phyloP scores from a whole-genome alignment of 345 rosid genomes.

The Salix udensis region DNA sequence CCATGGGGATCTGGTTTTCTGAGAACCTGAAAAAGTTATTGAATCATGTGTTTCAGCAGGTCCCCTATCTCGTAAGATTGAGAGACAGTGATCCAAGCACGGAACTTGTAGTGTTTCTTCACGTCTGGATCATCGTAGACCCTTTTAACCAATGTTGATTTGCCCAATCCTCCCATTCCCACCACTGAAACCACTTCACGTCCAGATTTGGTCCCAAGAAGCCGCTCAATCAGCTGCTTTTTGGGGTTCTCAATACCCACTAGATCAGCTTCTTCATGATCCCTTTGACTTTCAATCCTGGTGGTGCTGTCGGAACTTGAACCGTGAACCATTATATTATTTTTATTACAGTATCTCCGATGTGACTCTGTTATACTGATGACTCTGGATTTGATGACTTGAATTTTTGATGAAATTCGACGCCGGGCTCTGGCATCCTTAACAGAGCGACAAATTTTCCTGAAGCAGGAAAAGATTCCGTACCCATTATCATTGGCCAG shows the following conservation, averaged over 20 bases:
- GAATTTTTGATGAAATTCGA: slow-evolving; percentile 22
- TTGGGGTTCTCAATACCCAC: not conserved
- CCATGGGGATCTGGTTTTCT: slow-evolving; percentile 6
- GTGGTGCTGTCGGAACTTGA: not conserved
- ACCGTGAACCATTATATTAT: slow-evolving; percentile 6
- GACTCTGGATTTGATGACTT: slow-evolving; percentile 12
- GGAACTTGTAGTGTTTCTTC: slow-evolving; percentile 15
- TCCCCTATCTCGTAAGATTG: slow-evolving; percentile 2
- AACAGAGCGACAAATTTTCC: not conserved
- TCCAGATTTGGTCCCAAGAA: not conserved
- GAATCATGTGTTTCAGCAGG: slow-evolving; percentile 9
- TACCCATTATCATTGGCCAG: not conserved
- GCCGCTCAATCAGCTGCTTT: slow-evolving; percentile 7
- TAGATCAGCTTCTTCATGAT: slow-evolving; percentile 15
- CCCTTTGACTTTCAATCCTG: slow-evolving; percentile 5
- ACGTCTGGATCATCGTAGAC: slow-evolving; percentile 7
- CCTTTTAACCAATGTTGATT: slow-evolving; percentile 13
- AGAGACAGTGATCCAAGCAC: slow-evolving; percentile 18
- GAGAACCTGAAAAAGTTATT: slow-evolving; percentile 1
- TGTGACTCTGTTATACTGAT: slow-evolving; percentile 7
- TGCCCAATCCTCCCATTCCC: slow-evolving; percentile 17
- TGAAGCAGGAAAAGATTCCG: not conserved
- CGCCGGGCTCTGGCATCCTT: slow-evolving; percentile 19
- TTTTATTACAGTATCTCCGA: slow-evolving; percentile 9
- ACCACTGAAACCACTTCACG: slow-evolving; percentile 9